Evolutionary conservation across 2,329 filamentous ascomycete species (phyloP).

Genomic region (Nannizzia gypsea): DNA sequence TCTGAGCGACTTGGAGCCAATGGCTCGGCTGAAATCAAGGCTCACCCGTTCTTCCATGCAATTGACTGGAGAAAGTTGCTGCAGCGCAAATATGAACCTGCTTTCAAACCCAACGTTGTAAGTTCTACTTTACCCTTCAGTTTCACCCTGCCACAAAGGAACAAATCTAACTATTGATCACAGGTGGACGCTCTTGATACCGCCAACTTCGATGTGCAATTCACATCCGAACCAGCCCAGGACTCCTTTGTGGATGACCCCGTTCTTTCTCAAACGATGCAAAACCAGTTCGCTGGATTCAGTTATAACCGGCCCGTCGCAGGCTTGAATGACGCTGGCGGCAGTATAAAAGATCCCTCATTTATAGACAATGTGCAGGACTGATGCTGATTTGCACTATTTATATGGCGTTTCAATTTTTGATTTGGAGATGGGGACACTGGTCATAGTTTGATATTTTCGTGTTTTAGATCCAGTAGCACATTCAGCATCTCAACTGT

Average conservation of each 20-base stretch:
- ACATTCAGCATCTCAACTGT: neutral
- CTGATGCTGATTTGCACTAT: neutral
- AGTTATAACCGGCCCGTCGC: slow-evolving; percentile 94
- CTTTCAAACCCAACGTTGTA: slow-evolving; percentile 94
- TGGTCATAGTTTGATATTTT: neutral
- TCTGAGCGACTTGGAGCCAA: slow-evolving; percentile 81
- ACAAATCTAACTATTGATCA: neutral
- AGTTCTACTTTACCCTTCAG: slow-evolving; percentile 33
- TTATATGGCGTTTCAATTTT: neutral
- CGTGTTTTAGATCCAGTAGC: neutral
- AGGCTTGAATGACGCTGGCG: slow-evolving; percentile 81
- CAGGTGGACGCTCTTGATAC: slow-evolving; percentile 80
- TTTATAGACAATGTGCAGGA: slow-evolving; percentile 2
- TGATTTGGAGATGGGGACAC: neutral
- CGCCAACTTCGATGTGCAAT: slow-evolving; percentile 82
- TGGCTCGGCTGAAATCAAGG: slow-evolving; percentile 94
- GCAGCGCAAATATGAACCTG: slow-evolving; percentile 95
- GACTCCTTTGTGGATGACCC: slow-evolving; percentile 91
- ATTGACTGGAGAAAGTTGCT: slow-evolving; percentile 98
- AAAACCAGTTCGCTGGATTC: slow-evolving; percentile 91
- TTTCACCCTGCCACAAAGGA: neutral
- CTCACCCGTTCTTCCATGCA: slow-evolving; percentile 95
- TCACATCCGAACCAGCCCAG: slow-evolving; percentile 76
- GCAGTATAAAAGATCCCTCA: slow-evolving; percentile 74
- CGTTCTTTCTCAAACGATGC: slow-evolving; percentile 80